phyloP scores from a whole-genome alignment of 2,329 filamentous ascomycete species.

The Zelopaecilomyces penicillatus region DNA sequence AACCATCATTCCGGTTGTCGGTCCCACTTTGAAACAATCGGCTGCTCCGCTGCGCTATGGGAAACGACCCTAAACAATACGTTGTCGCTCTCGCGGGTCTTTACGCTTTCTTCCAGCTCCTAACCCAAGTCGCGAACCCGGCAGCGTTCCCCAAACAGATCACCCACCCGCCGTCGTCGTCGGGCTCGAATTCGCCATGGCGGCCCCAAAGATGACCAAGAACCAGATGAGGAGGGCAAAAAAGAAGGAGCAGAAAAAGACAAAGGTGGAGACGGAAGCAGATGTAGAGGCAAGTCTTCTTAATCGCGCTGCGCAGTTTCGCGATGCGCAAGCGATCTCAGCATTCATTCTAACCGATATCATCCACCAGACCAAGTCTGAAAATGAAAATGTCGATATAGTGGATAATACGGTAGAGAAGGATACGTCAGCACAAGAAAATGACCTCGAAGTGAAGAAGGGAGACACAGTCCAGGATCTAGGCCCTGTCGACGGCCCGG shows the following conservation, averaged over 20 bases:
- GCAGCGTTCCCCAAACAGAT: constrained; percentile 18
- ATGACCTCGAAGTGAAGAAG: constrained; percentile 9
- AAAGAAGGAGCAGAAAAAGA: constrained; percentile 85
- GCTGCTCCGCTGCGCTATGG: constrained; percentile 17
- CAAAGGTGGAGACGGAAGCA: constrained; percentile 42
- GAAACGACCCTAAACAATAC: constrained; percentile 30
- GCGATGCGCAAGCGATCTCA: background rate
- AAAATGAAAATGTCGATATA: too few species aligned
- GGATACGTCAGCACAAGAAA: constrained; percentile 1
- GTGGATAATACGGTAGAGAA: background rate
- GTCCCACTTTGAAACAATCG: constrained; percentile 7
- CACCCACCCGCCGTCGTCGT: constrained; percentile 19
- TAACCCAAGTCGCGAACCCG: constrained; percentile 26
- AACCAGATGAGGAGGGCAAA: constrained; percentile 88
- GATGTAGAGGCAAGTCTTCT: background rate
- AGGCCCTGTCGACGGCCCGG: constrained; percentile 37
- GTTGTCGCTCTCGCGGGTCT: constrained; percentile 24
- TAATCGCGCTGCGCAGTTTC: too few species aligned
- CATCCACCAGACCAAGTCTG: background rate
- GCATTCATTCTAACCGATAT: background rate
- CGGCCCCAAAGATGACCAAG: constrained; percentile 71
- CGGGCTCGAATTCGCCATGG: constrained; percentile 39
- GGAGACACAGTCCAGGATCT: constrained; percentile 24
- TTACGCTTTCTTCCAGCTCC: constrained; percentile 29
- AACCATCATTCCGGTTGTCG: background rate